Conservation (phyloP, 805 yeast species). For the Blastobotrys muscicola region DNA sequence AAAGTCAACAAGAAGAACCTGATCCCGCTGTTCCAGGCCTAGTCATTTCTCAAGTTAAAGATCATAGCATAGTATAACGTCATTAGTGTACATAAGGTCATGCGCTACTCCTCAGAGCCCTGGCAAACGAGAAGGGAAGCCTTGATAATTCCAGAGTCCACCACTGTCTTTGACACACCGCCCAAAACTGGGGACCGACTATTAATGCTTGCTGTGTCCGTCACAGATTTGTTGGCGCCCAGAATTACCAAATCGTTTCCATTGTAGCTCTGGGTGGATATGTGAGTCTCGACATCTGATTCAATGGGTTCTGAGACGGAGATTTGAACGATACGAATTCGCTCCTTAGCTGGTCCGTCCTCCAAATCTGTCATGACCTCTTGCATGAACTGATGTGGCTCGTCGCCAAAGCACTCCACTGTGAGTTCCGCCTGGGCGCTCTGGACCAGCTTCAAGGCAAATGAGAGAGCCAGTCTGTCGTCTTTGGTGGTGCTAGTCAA, state of each 20-base stretch:
- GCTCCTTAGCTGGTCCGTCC: not conserved
- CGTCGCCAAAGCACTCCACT: too few relatives aligned
- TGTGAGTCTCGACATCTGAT: too few relatives aligned
- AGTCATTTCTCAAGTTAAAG: too few relatives aligned
- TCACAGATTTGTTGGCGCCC: not conserved
- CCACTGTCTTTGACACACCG: not conserved
- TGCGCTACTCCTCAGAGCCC: too few relatives aligned
- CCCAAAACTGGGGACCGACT: not conserved
- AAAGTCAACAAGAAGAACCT: constrained; percentile 28
- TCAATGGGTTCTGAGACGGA: too few relatives aligned
- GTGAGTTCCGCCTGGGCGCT: constrained; percentile 4
- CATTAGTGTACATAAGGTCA: too few relatives aligned
- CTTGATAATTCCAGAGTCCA: constrained; percentile 1
- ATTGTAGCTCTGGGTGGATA: too few relatives aligned
- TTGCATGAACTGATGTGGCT: too few relatives aligned
- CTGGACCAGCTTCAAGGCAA: constrained; percentile 12
- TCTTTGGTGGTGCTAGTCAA: constrained; percentile 9
- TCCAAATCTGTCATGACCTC: constrained; percentile 9
- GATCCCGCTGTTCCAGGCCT: constrained; percentile 6
- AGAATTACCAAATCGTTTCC: too few relatives aligned
- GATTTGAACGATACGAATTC: not conserved
- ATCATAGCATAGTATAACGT: too few relatives aligned
- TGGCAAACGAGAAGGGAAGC: constrained; percentile 8
- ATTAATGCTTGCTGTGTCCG: not conserved
- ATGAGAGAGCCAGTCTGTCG: constrained; percentile 10